Evolutionary conservation across 2,329 filamentous ascomycete genomes (phyloP).

Genomic region (Penicillium thymicola): DNA sequence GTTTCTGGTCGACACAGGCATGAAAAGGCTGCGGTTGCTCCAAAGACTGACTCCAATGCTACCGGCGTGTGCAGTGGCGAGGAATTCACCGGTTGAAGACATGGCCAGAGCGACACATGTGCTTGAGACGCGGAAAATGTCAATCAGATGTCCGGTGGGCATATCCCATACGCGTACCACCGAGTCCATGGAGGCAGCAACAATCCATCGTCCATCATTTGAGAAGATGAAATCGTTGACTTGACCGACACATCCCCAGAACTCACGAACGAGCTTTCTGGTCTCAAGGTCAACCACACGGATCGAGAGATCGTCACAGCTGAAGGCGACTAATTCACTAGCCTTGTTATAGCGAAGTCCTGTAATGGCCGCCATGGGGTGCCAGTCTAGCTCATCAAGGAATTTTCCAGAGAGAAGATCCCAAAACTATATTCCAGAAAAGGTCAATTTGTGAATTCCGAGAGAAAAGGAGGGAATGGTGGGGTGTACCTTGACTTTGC

Average conservation of each 20-base stretch:
- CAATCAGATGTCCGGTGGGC: constrained; percentile 90
- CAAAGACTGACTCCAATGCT: constrained; percentile 88
- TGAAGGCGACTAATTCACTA: constrained; percentile 82
- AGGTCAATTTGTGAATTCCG: background rate
- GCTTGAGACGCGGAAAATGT: constrained; percentile 76
- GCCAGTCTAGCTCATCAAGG: constrained; percentile 78
- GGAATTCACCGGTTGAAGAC: constrained; percentile 84
- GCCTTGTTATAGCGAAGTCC: constrained; percentile 75
- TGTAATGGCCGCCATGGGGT: constrained; percentile 70
- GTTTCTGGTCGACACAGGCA: constrained; percentile 79
- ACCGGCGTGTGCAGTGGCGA: constrained; percentile 82
- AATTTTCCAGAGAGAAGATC: constrained; percentile 82
- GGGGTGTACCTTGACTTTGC: constrained; percentile 68
- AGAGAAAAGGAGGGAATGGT: background rate
- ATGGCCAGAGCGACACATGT: constrained; percentile 83
- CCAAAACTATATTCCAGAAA: constrained; percentile 64
- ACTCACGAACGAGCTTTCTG: constrained; percentile 83
- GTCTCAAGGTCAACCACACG: constrained; percentile 88
- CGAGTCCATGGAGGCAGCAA: constrained; percentile 78
- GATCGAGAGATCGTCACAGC: constrained; percentile 84
- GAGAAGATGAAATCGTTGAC: constrained; percentile 88
- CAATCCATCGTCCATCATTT: constrained; percentile 87
- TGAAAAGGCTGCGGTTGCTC: constrained; percentile 91
- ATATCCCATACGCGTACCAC: constrained; percentile 89
- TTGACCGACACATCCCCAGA: constrained; percentile 73